Conservation (phyloP, 2,329 filamentous ascomycete genomes). For the Ceratocystis destructans region DNA sequence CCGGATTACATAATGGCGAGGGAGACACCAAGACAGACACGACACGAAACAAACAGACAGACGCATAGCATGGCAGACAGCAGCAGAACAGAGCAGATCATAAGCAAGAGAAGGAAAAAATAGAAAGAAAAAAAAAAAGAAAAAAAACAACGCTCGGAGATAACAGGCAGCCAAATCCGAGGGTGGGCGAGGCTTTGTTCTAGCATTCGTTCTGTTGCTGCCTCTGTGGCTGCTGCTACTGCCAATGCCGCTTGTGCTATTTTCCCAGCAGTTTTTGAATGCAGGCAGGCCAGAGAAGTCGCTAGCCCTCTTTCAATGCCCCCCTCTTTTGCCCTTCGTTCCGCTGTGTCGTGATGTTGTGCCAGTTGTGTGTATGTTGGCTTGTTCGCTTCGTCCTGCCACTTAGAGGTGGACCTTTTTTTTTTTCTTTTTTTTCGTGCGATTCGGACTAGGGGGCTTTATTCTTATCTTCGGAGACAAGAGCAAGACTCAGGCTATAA, state of each 20-base stretch:
- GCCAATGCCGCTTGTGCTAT: background rate
- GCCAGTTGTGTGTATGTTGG: background rate
- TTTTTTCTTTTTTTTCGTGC: background rate
- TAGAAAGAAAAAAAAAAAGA: background rate
- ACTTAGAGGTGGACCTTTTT: background rate
- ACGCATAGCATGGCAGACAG: background rate
- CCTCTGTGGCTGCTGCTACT: too few relatives aligned
- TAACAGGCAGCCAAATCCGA: background rate
- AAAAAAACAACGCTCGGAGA: background rate
- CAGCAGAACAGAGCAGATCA: background rate
- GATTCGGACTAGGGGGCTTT: too few relatives aligned
- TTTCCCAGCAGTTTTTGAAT: background rate
- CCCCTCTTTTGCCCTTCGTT: background rate
- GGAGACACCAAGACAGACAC: background rate
- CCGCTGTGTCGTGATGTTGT: background rate
- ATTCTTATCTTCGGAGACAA: background rate
- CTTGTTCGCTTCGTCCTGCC: conserved; percentile 1
- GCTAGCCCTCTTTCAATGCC: background rate
- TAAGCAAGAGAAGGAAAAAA: background rate
- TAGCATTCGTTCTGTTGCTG: background rate
- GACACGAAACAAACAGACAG: background rate
- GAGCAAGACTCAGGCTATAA: background rate
- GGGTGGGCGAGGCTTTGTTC: background rate
- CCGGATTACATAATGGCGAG: conserved; percentile 17
- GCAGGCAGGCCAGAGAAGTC: background rate